Base-by-base conservation (phyloP, 371 early-diverging fungal species). In the Rhizopus delemar region DNA sequence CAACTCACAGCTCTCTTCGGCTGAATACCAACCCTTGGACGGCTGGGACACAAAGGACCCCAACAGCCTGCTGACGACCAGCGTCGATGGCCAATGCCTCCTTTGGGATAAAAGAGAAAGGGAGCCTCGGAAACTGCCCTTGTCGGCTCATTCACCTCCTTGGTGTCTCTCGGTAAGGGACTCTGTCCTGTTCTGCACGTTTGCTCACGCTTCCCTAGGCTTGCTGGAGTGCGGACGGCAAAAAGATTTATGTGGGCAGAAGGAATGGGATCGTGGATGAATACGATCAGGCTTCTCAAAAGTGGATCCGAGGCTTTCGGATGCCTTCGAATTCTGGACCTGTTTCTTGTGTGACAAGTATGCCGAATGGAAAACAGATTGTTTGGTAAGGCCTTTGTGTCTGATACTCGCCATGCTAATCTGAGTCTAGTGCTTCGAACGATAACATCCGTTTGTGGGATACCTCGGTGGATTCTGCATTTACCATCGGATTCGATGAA, bases 401-500 rank as follows among this genome's bases (percentile, higher is more conserved):
- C 22, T 22, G 22, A 22, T 22, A 2, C 22, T 22, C 22, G 0
- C 22, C 22, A 22, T 22, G 22, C 48, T 35, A 43, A n/a, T 36
- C 2, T 46, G 7, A 36, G n/a, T 43, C 38, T 53, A 93, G 94
- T 62, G 93, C 92, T 0, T 97, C 97, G 0, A 85, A 85, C 31
- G 98, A 98, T 66, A 97, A 94, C 62, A 81, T 98, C 50, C 86
- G 98, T 31, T 69, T 96, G 45, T 98, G 95, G 95, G 90, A 95
- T 59, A 77, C 75, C 7, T 59, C 71, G 3, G 46, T 67, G 9
- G 81, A 80, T 16, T 75, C 81, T 4, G 29, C 62, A 3, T 75
- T 73, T 51, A 75, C 70, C 2, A 70, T 77, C 33, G 59, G 64
- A 35, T 51, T 56, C 28, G 70, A 66, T 34, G 39, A 60, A 11